Conservation (phyloP, 2,329 filamentous ascomycete genomes). For the Monosporascus sp. region DNA sequence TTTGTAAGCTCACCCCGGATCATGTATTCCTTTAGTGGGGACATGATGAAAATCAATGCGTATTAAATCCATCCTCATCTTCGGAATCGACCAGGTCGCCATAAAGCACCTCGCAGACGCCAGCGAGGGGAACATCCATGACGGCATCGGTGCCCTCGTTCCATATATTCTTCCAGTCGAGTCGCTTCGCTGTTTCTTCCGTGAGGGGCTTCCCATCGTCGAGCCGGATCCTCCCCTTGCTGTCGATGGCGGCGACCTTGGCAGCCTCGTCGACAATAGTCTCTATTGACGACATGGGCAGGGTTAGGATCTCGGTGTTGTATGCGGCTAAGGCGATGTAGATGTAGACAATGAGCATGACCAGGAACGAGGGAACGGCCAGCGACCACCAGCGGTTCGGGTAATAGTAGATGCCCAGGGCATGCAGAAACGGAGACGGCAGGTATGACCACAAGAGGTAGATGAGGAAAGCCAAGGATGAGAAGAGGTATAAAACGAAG, state of each 20-base stretch:
- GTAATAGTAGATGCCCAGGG: conserved; percentile 92
- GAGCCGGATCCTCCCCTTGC: conserved; percentile 49
- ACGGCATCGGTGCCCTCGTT: conserved; percentile 92
- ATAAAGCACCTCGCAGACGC: conserved; percentile 92
- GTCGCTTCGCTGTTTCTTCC: conserved; percentile 22
- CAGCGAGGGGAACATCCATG: conserved; percentile 91
- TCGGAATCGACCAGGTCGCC: conserved; percentile 42
- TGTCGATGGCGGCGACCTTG: conserved; percentile 76
- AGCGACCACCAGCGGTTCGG: conserved; percentile 97
- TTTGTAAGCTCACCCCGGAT: not conserved
- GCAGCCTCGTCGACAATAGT: conserved; percentile 89
- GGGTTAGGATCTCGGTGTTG: conserved; percentile 83
- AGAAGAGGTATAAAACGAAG: conserved; percentile 92
- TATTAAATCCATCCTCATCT: conserved; percentile 10
- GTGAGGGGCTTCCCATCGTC: conserved; percentile 32
- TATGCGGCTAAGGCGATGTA: conserved; percentile 89
- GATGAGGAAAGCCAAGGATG: conserved; percentile 70
- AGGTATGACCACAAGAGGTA: conserved; percentile 82
- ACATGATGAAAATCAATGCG: conserved; percentile 1
- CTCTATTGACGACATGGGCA: conserved; percentile 74
- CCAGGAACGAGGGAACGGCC: conserved; percentile 83
- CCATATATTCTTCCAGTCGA: conserved; percentile 81
- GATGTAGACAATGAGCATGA: conserved; percentile 84
- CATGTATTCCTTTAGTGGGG: not conserved
- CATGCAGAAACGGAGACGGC: conserved; percentile 84